Base-by-base conservation (phyloP, 208 protist genomes). In the Trypanosoma grayi region DNA sequence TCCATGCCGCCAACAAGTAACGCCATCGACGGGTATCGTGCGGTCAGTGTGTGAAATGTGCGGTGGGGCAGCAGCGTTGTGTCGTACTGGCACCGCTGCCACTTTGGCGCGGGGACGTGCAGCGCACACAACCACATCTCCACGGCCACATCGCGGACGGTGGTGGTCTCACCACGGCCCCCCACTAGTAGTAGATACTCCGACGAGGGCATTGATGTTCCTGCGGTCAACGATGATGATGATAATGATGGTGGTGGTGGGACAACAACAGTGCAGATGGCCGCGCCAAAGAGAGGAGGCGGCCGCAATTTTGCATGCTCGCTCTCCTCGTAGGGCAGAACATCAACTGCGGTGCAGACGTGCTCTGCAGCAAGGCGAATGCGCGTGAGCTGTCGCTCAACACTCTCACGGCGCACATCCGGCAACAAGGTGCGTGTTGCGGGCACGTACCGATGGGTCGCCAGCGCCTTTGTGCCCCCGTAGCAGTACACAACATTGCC, bases 1-100 rank as follows among this genome's bases (percentile, higher is more conserved):
- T 92, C 85, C 39, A 92, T 54, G 24, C 85, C 85, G 30, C 85
- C 85, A 37, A 75, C 72, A 24, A 88, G 47, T 31, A 92, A 58
- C 25, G 85, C 66, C 28, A 16, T 14, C 14, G 14, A 43, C 43
- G 37, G 24, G 18, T 14, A 18, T 61, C 22, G 28, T 25, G 58
- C 27, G 25, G 20, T 70, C 20, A 60, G 27, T 39, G 60, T 66
- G 33, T 63, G 57, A 61, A 73, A 79, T 41, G 66, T 67, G 16
- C 71, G 30, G 61, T 60, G 50, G n/a, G 43, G 64, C 34, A 59
- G 50, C 25, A 51, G 44, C 37, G 18, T 24, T 28, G 14, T 41
- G 16, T 33, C 40, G n/a, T 40, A 39, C 16, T 27, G 2, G 14
- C 28, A 50, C 13, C 37, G 52, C 50, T 55, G 13, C 60, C 59